Conservation (phyloP, 176 grass and related monocot genomes). For the Phoenix roebelenii region DNA sequence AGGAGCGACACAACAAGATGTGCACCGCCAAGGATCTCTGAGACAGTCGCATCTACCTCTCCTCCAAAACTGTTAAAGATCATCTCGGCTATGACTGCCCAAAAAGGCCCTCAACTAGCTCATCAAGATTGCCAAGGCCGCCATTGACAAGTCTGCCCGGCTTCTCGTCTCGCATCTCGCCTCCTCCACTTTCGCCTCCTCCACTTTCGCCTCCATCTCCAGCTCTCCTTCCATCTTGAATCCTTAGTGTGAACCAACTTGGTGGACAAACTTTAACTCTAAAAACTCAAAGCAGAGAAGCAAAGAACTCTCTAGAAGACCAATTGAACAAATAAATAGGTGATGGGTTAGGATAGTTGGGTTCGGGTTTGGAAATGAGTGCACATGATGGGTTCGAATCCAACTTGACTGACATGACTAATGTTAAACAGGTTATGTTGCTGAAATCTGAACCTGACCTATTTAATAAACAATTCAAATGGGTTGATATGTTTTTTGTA, state of each 20-base stretch:
- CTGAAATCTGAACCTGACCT: too few relatives aligned
- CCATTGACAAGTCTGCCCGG: constrained; percentile 4
- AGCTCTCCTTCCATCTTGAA: background rate
- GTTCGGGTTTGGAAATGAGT: too few relatives aligned
- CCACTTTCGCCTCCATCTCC: constrained; percentile 23
- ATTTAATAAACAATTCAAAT: too few relatives aligned
- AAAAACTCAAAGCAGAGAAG: too few relatives aligned
- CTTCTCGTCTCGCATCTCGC: constrained; percentile 3
- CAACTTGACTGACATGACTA: too few relatives aligned
- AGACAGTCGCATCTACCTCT: constrained; percentile 5
- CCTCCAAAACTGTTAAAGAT: constrained; percentile 14
- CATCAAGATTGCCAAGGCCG: constrained; percentile 15
- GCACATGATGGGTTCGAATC: too few relatives aligned
- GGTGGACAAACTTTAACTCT: constrained; percentile 12
- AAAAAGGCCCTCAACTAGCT: constrained; percentile 15
- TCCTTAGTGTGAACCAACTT: constrained; percentile 23
- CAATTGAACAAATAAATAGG: too few relatives aligned
- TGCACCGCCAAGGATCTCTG: constrained; percentile 12
- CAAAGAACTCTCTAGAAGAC: too few relatives aligned
- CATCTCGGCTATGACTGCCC: constrained; percentile 18
- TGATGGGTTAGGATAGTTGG: too few relatives aligned
- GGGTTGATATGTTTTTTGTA: too few relatives aligned
- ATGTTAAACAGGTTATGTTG: too few relatives aligned
- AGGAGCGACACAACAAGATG: constrained; percentile 21
- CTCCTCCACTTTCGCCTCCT: constrained; percentile 21